phyloP scores from a whole-genome alignment of 1,284 basidiomycete genomes.

The Kalmanozyma brasiliensis region DNA sequence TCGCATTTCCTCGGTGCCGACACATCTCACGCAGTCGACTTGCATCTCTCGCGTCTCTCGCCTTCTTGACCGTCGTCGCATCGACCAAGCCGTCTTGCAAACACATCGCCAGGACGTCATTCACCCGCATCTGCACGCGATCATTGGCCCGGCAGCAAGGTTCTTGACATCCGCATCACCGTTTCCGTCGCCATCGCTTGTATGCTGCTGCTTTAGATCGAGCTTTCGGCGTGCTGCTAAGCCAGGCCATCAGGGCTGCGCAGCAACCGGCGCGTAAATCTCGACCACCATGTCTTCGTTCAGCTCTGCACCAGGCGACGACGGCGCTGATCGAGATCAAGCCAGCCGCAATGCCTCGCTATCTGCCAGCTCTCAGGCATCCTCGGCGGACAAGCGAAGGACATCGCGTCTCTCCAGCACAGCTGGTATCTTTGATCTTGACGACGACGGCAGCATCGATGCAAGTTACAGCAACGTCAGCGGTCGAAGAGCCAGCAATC shows the following conservation, averaged over 20 bases:
- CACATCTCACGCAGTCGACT: too few relatives aligned
- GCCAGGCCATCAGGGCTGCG: constrained; percentile 11
- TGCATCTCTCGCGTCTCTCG: too few relatives aligned
- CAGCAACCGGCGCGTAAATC: not conserved
- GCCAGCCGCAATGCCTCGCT: constrained; percentile 35
- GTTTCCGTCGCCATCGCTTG: not conserved
- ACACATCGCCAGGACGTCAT: too few relatives aligned
- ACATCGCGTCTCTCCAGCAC: constrained; percentile 48
- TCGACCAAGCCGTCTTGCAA: too few relatives aligned
- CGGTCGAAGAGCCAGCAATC: constrained; percentile 31
- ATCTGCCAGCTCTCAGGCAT: constrained; percentile 41
- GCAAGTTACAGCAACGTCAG: constrained; percentile 17
- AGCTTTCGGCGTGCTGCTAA: constrained; percentile 15
- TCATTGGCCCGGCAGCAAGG: not conserved
- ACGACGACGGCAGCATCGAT: constrained; percentile 36
- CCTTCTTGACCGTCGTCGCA: too few relatives aligned
- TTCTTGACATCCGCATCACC: not conserved
- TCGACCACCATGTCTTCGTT: constrained; percentile 22
- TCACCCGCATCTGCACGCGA: not conserved
- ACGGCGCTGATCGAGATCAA: constrained; percentile 13
- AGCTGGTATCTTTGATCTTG: constrained; percentile 57
- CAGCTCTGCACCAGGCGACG: constrained; percentile 34
- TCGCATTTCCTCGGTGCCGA: too few relatives aligned
- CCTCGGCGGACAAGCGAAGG: constrained; percentile 26
- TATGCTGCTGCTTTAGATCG: constrained; percentile 21